Evolutionary conservation across 2,329 filamentous ascomycete genomes (phyloP), one percentile per base, ranked within the genome.

Genomic region (Venturia carpophila): DNA sequence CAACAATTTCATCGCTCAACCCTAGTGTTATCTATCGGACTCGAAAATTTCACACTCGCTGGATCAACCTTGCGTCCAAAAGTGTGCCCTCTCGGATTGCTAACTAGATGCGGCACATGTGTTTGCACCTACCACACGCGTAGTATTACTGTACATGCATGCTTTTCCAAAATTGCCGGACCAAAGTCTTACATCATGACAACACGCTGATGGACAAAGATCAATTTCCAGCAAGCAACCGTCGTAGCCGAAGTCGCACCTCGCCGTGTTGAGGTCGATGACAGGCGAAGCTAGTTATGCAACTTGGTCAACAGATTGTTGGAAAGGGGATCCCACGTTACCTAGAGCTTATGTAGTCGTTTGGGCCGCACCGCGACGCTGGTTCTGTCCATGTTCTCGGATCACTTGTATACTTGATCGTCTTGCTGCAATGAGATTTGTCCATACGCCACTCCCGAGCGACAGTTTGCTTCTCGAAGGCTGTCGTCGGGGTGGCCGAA

Each of bases 241-340:
- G 15, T 52, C 21, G 7, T 21, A 27, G 21, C 47, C 19, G 37
- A 34, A 58, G 27, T 34, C 15, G 30, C 17, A 19, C 7, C 52
- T 58, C 30, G 19, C 9, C 17, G 52, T 37, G 52, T 37, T 58
- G 30, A 58, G 52, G 27, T 58, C n/a, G 52, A 27, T 58, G 52
- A 56, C 13, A 37, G 13, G 30, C 30, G 9, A 58, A n/a, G 30
- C 52, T 58, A 58, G 30, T 58, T 9, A 58, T 58, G 52, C 52
- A 37, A n/a, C 52, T 37, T 21, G 30, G 52, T 58, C 52, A 58
- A 37, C 30, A 37, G 27, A 37, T 58, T 58, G 52, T n/a, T 27
- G 30, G 30, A 58, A 58, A 37, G 37, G 52, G 30, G 52, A 58
- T 58, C 52, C 52, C 52, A 58, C 30, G 52, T 37, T 58, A 58